Percentiles rank a stretch among this genome's conserved stretches.
Conservation (phyloP, 192 early-diverging fungal genomes). For the Umbelopsis sp. region DNA sequence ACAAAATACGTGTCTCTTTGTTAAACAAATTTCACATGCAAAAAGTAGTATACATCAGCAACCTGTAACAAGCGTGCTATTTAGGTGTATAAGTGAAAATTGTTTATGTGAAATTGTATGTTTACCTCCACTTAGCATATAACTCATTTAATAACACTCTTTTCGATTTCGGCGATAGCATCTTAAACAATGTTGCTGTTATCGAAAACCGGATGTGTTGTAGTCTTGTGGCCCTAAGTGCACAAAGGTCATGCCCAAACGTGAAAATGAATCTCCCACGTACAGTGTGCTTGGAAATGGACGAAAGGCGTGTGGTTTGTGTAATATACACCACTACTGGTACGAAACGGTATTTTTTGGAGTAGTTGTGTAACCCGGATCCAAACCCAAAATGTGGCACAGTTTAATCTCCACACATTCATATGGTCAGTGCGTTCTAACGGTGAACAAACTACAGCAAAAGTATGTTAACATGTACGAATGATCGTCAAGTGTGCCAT, state of each 20-base stretch:
- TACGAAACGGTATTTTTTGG: no score
- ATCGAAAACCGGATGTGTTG: not conserved
- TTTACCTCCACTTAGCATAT: not conserved
- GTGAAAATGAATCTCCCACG: constrained; percentile 9
- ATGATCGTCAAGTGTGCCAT: no score
- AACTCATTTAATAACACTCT: no score
- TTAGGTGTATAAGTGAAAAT: not conserved
- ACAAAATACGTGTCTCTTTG: not conserved
- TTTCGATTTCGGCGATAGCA: no score
- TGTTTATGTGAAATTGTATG: not conserved
- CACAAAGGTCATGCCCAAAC: not conserved
- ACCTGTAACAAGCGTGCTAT: not conserved
- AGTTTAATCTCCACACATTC: no score
- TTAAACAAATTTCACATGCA: constrained; percentile 9
- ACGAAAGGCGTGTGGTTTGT: not conserved
- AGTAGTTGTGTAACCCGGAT: no score
- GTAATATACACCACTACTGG: no score
- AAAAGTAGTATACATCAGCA: not conserved
- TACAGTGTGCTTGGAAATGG: not conserved
- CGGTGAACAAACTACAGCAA: no score
- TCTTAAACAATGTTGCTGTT: not conserved
- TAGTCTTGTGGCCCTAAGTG: not conserved
- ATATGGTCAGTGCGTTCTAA: no score
- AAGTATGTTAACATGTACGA: no score
- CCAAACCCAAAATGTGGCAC: no score